phyloP scores from a whole-genome alignment of 805 yeast species.

The Lipomyces yamanashiensis region DNA sequence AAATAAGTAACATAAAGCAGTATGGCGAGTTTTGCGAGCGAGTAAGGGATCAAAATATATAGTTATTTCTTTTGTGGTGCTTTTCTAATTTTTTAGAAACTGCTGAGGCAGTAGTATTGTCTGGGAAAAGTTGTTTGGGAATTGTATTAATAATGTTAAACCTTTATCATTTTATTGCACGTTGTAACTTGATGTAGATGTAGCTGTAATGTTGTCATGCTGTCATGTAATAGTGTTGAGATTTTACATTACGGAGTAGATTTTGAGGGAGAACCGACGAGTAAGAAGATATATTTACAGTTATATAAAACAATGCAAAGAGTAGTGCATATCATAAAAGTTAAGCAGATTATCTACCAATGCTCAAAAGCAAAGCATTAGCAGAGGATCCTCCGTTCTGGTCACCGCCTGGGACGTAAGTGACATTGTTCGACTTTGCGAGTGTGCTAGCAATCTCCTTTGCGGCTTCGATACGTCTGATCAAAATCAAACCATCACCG shows the following conservation, averaged over 20 bases:
- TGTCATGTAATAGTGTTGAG: too few species aligned
- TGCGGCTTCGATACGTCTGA: constrained; percentile 94
- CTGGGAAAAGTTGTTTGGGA: neutral
- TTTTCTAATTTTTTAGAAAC: neutral
- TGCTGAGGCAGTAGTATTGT: neutral
- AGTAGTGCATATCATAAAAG: neutral
- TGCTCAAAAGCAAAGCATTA: constrained; percentile 44
- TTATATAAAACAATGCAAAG: neutral
- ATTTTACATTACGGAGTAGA: too few species aligned
- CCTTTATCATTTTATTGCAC: neutral
- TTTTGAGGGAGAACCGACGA: neutral
- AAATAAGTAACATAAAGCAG: neutral
- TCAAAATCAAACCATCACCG: constrained; percentile 92
- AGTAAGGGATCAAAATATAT: neutral
- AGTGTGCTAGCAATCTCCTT: constrained; percentile 91
- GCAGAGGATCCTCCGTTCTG: constrained; percentile 34
- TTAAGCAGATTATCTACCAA: constrained; percentile 42
- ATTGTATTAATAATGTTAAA: neutral
- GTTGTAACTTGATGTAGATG: neutral
- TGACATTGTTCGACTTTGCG: constrained; percentile 80
- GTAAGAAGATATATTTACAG: neutral
- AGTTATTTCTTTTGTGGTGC: neutral
- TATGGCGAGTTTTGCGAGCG: neutral
- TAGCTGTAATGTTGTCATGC: neutral
- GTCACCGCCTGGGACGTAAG: constrained; percentile 70